Percentiles rank a stretch among this genome's conserved stretches.
Conservation (phyloP, 306 rosid species). For the Vigna hirtella region DNA sequence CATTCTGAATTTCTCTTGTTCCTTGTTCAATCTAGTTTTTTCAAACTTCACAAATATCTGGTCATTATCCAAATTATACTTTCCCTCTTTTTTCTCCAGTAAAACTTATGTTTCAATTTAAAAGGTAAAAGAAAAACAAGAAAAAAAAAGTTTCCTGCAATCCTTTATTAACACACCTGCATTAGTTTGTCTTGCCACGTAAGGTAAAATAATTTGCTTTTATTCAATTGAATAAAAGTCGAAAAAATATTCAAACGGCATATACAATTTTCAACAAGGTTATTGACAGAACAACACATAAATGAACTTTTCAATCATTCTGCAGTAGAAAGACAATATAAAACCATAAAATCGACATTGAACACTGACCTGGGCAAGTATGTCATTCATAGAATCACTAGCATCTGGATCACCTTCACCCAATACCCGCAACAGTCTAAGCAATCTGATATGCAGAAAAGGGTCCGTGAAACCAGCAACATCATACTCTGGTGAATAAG, state of each 20-base stretch:
- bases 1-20: too few species aligned
- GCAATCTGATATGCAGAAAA: constrained; percentile 93
- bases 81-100: too few species aligned
- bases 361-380: constrained; percentile 92
- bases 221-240: neutral
- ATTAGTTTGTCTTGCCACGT: too few species aligned
- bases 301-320: constrained; percentile 26
- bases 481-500: constrained; percentile 94
- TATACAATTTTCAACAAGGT: constrained; percentile 1
- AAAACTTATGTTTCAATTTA: too few species aligned
- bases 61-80: too few species aligned
- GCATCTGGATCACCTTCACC: constrained; percentile 97
- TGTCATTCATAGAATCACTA: constrained; percentile 94
- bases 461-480: constrained; percentile 94
- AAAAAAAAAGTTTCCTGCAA: too few species aligned
- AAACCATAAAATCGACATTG: constrained; percentile 28
- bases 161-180: too few species aligned
- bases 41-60: too few species aligned
- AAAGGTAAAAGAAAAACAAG: too few species aligned
- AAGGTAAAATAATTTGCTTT: too few species aligned
- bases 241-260: neutral
- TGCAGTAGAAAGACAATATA: constrained; percentile 22
- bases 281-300: neutral
- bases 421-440: constrained; percentile 81
- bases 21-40: too few species aligned